Percentiles rank a stretch among this genome's conserved stretches.
Evolutionary conservation across 2,329 filamentous ascomycete species (phyloP).

Genomic region (Trichoderma citrinoviride): DNA sequence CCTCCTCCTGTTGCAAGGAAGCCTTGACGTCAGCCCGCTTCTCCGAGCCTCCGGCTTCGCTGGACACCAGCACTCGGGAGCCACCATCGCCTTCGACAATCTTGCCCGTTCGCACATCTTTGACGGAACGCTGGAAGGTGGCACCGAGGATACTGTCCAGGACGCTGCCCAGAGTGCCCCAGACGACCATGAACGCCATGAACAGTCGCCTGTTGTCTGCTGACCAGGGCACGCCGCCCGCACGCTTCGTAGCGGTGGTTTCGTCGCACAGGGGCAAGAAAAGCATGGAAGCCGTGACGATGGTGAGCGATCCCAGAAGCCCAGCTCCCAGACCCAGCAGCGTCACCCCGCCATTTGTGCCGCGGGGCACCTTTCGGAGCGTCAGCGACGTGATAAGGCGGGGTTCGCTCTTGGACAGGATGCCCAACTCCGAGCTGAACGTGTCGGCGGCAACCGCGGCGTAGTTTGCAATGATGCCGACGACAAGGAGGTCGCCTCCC

Average conservation of each 20-base stretch:
- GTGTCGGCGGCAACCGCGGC: slow-evolving; percentile 91
- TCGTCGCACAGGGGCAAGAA: slow-evolving; percentile 66
- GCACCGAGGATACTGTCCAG: slow-evolving; percentile 87
- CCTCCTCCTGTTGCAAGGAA: slow-evolving; percentile 44
- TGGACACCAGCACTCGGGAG: slow-evolving; percentile 51
- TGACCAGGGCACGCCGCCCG: slow-evolving; percentile 51
- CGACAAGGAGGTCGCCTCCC: slow-evolving; percentile 60
- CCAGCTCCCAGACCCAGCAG: slow-evolving; percentile 70
- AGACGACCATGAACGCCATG: slow-evolving; percentile 60
- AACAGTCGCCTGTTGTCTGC: slow-evolving; percentile 44
- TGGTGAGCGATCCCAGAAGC: slow-evolving; percentile 68
- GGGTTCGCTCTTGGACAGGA: slow-evolving; percentile 72
- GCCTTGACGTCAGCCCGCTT: slow-evolving; percentile 42
- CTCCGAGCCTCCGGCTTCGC: slow-evolving; percentile 29
- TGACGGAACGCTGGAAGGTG: slow-evolving; percentile 79
- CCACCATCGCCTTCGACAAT: slow-evolving; percentile 86
- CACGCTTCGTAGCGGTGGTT: slow-evolving; percentile 38
- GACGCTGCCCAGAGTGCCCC: slow-evolving; percentile 76
- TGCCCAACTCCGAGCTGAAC: slow-evolving; percentile 92
- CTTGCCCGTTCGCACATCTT: slow-evolving; percentile 78
- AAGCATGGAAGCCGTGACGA: slow-evolving; percentile 61
- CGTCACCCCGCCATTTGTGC: slow-evolving; percentile 93
- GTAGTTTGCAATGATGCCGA: slow-evolving; percentile 77
- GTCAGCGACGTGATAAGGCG: slow-evolving; percentile 80
- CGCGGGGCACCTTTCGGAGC: slow-evolving; percentile 76